A percentile compares a stretch with the other conserved stretches of the same genome.
Evolutionary conservation across 2,329 filamentous ascomycete species (phyloP).

Genomic region (Trichoderma simmonsii): DNA sequence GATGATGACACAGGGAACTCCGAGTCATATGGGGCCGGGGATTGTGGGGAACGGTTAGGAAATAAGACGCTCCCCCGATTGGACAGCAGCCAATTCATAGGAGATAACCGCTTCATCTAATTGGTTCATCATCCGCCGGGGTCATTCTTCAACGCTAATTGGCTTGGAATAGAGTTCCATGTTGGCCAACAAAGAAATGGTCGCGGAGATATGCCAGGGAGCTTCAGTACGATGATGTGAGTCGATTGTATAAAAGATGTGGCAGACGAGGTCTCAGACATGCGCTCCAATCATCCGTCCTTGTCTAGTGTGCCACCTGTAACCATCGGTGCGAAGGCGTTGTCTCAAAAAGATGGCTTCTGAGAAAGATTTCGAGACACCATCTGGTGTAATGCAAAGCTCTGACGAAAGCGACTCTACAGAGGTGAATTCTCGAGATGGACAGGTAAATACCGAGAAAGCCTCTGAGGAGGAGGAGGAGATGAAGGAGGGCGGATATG

Average conservation of each 20-base stretch:
- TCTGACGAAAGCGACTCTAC: not conserved
- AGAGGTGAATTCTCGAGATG: not conserved
- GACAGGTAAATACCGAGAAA: not conserved
- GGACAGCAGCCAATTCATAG: not conserved
- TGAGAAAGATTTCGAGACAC: not conserved
- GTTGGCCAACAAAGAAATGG: not conserved
- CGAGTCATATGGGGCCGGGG: not conserved
- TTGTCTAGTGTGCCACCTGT: not conserved
- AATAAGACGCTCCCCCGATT: not conserved
- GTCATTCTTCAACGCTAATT: not conserved
- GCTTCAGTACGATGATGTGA: too few relatives aligned
- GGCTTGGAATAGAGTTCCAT: not conserved
- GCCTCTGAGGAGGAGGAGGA: not conserved
- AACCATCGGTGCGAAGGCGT: not conserved
- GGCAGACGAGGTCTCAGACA: not conserved
- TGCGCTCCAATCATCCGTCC: not conserved
- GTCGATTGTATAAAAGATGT: not conserved
- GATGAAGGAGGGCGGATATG: constrained; percentile 2
- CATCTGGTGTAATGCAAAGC: not conserved
- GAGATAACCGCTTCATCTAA: not conserved
- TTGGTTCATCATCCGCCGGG: not conserved
- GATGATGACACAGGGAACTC: not conserved
- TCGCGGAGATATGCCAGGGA: not conserved
- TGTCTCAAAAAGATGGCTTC: not conserved
- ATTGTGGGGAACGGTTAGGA: not conserved